These are phyloP conservation scores for Macadamia integrifolia DNA, from an alignment of 164 flowering plant species.

Conservation along the genomic window DNA sequence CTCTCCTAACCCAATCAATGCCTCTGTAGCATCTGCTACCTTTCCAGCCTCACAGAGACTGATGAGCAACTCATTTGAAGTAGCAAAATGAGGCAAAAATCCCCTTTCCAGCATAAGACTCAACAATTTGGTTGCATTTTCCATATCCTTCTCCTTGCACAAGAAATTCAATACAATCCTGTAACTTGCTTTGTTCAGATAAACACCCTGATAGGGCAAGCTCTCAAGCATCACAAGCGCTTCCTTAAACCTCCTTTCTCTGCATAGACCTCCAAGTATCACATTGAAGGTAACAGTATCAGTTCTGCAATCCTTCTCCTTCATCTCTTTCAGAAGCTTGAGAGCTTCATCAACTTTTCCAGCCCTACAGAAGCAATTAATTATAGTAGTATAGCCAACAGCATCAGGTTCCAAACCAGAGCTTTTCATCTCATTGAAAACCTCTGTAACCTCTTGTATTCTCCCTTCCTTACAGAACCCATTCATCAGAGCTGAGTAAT, in stretches of 20 bases:
- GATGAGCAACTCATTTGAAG: slow-evolving; percentile 69
- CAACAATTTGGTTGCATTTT: slow-evolving; percentile 45
- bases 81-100: slow-evolving; percentile 69
- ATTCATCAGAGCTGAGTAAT: slow-evolving; percentile 67
- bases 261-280: slow-evolving; percentile 64
- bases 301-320: slow-evolving; percentile 40
- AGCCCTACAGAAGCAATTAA: slow-evolving; percentile 51
- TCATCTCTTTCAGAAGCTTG: slow-evolving; percentile 64
- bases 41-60: slow-evolving; percentile 53
- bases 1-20: slow-evolving; percentile 50
- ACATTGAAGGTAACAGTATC: slow-evolving; percentile 67
- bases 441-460: background rate
- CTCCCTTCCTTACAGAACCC: slow-evolving; percentile 74
- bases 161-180: slow-evolving; percentile 68
- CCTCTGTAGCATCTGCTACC: slow-evolving; percentile 46
- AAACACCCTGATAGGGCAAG: slow-evolving; percentile 45
- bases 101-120: slow-evolving; percentile 66
- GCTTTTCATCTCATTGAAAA: slow-evolving; percentile 62
- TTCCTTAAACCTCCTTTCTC: slow-evolving; percentile 53
- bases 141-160: slow-evolving; percentile 38
- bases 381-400: slow-evolving; percentile 65
- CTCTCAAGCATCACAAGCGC: slow-evolving; percentile 71
- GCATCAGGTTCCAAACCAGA: slow-evolving; percentile 50
- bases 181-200: slow-evolving; percentile 69
- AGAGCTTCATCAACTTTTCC: slow-evolving; percentile 54